Evolutionary conservation across 148 eudicot genomes (phyloP).

Genomic region (Nyssa sinensis): DNA sequence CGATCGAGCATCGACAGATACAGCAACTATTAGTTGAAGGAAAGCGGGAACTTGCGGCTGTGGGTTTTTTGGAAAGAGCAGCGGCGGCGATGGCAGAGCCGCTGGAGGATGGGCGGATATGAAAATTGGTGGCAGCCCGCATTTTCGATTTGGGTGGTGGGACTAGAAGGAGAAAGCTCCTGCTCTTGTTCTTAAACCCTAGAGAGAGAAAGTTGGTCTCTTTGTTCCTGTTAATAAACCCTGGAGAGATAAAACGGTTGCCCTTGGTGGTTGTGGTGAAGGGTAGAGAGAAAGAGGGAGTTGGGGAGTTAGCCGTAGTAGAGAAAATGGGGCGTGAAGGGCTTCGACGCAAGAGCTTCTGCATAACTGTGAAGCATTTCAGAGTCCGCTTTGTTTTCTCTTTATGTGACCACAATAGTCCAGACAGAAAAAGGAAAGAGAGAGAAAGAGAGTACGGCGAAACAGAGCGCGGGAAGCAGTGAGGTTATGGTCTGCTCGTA

Average conservation of each 20-base stretch:
- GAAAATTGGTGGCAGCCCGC: constrained; percentile 21
- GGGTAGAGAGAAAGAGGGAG: too few species aligned
- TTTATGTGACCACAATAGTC: background rate
- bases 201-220: too few species aligned
- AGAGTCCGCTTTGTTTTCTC: background rate
- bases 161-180: constrained; percentile 14
- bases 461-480: background rate
- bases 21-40: constrained; percentile 16
- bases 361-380: constrained; percentile 59
- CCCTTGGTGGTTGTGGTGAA: too few species aligned
- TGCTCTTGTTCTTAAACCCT: constrained; percentile 22
- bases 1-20: constrained; percentile 38
- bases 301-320: constrained; percentile 11
- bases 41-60: background rate
- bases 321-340: constrained; percentile 30
- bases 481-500: background rate
- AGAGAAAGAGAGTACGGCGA: background rate
- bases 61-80: background rate
- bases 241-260: too few species aligned
- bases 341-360: constrained; percentile 59
- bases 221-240: too few species aligned
- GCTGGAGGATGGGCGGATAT: constrained; percentile 28
- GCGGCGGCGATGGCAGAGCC: constrained; percentile 17
- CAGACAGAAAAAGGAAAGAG: background rate
- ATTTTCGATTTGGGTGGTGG: constrained; percentile 5